Evolutionary conservation across 106 monocot genomes (phyloP), one percentile per base, ranked within the genome.

Genomic region (Vanilla planifolia): DNA sequence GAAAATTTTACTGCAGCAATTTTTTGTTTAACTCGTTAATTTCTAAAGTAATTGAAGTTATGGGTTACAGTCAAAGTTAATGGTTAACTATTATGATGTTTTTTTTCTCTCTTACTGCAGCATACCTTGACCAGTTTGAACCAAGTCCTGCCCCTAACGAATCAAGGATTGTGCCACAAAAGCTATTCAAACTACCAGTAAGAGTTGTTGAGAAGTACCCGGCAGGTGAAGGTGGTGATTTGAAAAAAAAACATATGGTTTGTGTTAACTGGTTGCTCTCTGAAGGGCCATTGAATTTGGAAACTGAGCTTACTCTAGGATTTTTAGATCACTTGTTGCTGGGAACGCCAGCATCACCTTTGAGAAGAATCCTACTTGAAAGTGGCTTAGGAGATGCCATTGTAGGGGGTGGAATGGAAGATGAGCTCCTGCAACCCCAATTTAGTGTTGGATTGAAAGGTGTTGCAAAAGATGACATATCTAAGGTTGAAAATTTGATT

Each of bases 321-420:
- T 91, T 98, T 67, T 70, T 96, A 41, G 84, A 96, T 69, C 91
- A 96, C 71, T 82, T 96, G 33, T 75, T 96, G 48, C 59, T 96
- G 56, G 96, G 96, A 55, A 96, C 96, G 2, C 96, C 96, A 3
- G 96, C 91, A 74, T 91, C 96, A 32, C 91, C 96, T 61, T 70
- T 96, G 29, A 70, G 87, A 78, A 90, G 71, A 67, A 79, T 84
- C 30, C 62, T 96, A 30, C 72, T 96, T 17, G 96, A 96, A 78
- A 96, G 96, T 76, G 71, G 91, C 35, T 51, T 96, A 34, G 96
- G 96, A 63, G 96, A 96, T 23, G 90, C 90, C 27, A 87, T 87
- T 59, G 72, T 96, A 57, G 96, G 96, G 48, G 96, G 96, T 67
- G 96, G 96, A 71, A 40, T 96, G 62, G 96, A 91, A 66, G 96